Conservation (phyloP, 176 grass and related monocot species). For the Rhynchospora pubera region DNA sequence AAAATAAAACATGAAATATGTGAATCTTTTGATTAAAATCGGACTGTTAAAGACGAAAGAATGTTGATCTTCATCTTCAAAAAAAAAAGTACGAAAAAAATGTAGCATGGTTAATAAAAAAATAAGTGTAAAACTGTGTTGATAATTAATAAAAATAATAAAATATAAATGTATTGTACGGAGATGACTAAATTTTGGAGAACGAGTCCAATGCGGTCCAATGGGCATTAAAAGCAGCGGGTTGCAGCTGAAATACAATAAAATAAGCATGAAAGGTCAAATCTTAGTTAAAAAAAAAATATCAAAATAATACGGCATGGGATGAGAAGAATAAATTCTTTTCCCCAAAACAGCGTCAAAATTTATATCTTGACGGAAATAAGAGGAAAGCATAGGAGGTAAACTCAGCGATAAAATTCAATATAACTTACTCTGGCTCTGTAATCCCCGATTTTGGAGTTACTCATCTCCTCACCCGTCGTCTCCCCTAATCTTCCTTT, state of each 20-base stretch:
- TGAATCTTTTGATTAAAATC: too few relatives aligned
- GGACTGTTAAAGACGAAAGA: too few relatives aligned
- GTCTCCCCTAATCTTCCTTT: too few relatives aligned
- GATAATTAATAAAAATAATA: background rate
- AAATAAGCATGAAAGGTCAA: background rate
- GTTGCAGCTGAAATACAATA: background rate
- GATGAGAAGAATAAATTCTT: background rate
- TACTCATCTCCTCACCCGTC: too few relatives aligned
- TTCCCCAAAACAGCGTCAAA: background rate
- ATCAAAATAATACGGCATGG: background rate
- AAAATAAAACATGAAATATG: too few relatives aligned
- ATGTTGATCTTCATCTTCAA: too few relatives aligned
- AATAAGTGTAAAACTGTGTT: background rate
- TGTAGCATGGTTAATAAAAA: background rate
- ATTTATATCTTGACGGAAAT: too few relatives aligned
- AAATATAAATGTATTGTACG: background rate
- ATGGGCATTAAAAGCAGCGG: background rate
- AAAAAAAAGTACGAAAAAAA: too few relatives aligned
- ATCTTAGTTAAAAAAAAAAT: background rate
- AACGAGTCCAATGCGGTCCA: background rate
- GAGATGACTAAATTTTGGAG: background rate
- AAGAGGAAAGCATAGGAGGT: too few relatives aligned
- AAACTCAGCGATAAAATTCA: too few relatives aligned
- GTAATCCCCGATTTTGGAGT: too few relatives aligned
- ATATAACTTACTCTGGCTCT: too few relatives aligned